Evolutionary conservation across 352 stramenopile species (phyloP).

Genomic region (Phytophthora agathidicida): DNA sequence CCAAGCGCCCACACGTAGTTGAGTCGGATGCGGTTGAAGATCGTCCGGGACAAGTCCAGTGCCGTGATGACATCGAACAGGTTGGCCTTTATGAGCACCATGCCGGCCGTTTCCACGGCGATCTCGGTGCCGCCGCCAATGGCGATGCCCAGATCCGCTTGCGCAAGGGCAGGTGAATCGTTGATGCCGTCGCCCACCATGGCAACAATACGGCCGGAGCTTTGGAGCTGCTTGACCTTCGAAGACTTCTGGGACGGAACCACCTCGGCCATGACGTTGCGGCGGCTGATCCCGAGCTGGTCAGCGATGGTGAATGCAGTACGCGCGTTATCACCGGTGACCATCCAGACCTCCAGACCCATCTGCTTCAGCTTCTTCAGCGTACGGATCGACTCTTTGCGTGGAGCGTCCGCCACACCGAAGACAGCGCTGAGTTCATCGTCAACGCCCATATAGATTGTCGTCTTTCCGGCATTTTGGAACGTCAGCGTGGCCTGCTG

Average conservation of each 20-base stretch:
- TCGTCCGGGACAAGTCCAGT: conserved; percentile 95
- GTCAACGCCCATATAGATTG: conserved; percentile 94
- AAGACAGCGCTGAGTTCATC: conserved; percentile 79
- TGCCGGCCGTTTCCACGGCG: conserved; percentile 96
- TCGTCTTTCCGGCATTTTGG: conserved; percentile 93
- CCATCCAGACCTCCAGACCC: conserved; percentile 96
- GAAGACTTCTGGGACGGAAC: conserved; percentile 96
- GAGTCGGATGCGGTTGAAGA: conserved; percentile 96
- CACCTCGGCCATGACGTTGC: conserved; percentile 95
- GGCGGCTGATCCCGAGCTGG: conserved; percentile 92
- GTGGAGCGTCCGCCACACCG: conserved; percentile 86
- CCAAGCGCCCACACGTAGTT: conserved; percentile 98
- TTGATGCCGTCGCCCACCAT: conserved; percentile 99
- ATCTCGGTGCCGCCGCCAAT: conserved; percentile 97
- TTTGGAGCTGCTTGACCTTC: conserved; percentile 93
- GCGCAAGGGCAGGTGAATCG: conserved; percentile 96
- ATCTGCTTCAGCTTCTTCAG: conserved; percentile 92
- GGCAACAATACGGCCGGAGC: conserved; percentile 86
- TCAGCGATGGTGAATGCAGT: conserved; percentile 95
- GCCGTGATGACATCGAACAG: conserved; percentile 96
- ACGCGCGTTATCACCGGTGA: conserved; percentile 98
- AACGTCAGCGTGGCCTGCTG: conserved; percentile 81
- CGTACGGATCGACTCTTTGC: conserved; percentile 91
- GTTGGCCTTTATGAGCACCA: conserved; percentile 92
- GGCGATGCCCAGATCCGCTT: conserved; percentile 97